Conservation (phyloP, 2,329 filamentous ascomycete species). For the Sphaerulina vaccinii region DNA sequence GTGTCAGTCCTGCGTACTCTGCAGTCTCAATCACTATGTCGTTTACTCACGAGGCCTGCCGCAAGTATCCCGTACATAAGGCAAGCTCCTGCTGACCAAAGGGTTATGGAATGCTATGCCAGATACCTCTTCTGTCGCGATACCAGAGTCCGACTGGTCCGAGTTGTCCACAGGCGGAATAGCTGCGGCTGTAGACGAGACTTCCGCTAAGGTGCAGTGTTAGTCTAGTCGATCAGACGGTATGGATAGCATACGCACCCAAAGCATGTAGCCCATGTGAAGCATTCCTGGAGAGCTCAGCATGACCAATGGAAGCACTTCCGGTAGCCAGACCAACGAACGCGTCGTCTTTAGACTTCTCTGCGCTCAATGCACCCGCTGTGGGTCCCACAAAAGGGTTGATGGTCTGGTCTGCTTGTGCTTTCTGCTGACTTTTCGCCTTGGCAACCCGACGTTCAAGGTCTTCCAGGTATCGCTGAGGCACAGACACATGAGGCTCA, state of each 20-base stretch:
- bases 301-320: neutral
- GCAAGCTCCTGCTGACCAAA: constrained; percentile 7
- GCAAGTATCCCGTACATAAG: constrained; percentile 10
- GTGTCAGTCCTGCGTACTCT: constrained; percentile 1
- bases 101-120: constrained; percentile 2
- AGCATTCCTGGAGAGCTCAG: neutral
- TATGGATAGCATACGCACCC: neutral
- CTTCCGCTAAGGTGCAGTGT: constrained; percentile 7
- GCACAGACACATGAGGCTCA: constrained; percentile 17
- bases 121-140: neutral
- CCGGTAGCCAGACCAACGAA: neutral
- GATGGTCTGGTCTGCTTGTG: neutral
- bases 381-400: neutral
- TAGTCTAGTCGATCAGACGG: neutral
- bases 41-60: constrained; percentile 36
- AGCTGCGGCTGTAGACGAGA: constrained; percentile 3
- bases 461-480: constrained; percentile 15
- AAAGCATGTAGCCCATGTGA: constrained; percentile 3
- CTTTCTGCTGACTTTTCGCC: neutral
- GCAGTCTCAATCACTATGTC: neutral
- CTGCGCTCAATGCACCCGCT: neutral
- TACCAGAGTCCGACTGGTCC: neutral
- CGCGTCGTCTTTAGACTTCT: neutral
- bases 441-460: constrained; percentile 14
- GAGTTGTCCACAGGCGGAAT: neutral